phyloP scores from a whole-genome alignment of 2,329 filamentous ascomycete species.

The Nothophaeocryptopus gaeumannii region DNA sequence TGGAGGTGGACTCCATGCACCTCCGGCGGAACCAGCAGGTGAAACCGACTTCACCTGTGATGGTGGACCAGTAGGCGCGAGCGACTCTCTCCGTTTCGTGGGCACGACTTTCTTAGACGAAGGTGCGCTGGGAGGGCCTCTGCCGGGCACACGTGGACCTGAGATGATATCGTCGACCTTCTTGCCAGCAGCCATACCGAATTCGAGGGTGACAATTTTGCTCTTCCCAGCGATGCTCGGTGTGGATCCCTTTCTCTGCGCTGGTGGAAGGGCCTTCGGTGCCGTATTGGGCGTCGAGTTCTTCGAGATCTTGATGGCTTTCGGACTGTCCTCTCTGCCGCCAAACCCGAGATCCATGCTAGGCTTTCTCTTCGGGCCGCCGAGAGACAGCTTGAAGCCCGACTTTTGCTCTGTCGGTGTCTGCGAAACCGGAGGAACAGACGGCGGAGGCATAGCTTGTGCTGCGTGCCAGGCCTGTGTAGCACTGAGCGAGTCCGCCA shows the following conservation, averaged over 20 bases:
- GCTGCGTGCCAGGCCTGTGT: slow-evolving; percentile 12
- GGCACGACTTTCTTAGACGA: slow-evolving; percentile 13
- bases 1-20: slow-evolving; percentile 11
- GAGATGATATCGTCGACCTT: slow-evolving; percentile 23
- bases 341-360: slow-evolving; percentile 18
- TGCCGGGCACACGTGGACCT: slow-evolving; percentile 14
- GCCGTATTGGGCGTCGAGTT: slow-evolving; percentile 17
- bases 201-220: slow-evolving; percentile 10
- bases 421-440: not conserved
- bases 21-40: slow-evolving; percentile 7
- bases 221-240: slow-evolving; percentile 12
- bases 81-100: not conserved
- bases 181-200: slow-evolving; percentile 16
- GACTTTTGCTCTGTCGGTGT: slow-evolving; percentile 24
- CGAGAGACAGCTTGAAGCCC: slow-evolving; percentile 29
- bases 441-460: slow-evolving; percentile 17
- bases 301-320: slow-evolving; percentile 27
- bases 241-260: slow-evolving; percentile 4
- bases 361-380: slow-evolving; percentile 28
- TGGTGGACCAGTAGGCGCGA: not conserved
- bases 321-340: slow-evolving; percentile 26
- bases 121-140: slow-evolving; percentile 6
- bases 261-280: slow-evolving; percentile 7
- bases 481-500: slow-evolving; percentile 13
- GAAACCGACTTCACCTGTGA: slow-evolving; percentile 7